Conservation (phyloP, 2,329 filamentous ascomycete species). For the Hypomyces perniciosus region DNA sequence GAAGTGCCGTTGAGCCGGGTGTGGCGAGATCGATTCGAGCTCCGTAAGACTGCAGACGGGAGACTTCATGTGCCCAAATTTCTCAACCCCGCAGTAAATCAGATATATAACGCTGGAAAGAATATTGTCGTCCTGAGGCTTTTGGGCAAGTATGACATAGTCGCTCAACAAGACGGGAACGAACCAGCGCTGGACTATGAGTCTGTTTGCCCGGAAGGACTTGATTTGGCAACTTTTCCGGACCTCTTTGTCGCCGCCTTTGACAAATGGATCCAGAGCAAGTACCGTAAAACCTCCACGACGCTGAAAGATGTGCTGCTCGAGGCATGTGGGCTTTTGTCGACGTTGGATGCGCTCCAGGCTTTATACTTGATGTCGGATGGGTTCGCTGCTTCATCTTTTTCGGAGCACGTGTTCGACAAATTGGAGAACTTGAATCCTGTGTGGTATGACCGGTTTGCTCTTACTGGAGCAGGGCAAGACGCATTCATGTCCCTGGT, state of each 20-base stretch:
- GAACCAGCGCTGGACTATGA: conserved; percentile 52
- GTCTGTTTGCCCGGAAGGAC: conserved; percentile 43
- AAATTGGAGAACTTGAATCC: conserved; percentile 58
- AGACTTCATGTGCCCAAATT: conserved; percentile 67
- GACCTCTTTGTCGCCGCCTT: conserved; percentile 69
- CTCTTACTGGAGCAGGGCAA: conserved; percentile 71
- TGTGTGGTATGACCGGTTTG: conserved; percentile 75
- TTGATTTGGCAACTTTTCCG: conserved; percentile 59
- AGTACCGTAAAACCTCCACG: conserved; percentile 63
- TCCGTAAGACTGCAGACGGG: conserved; percentile 56
- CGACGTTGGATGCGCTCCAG: conserved; percentile 60
- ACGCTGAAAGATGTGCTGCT: conserved; percentile 63
- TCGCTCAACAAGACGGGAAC: conserved; percentile 21
- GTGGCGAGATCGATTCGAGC: conserved; percentile 69
- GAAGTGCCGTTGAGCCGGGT: conserved; percentile 56
- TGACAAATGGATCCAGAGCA: conserved; percentile 67
- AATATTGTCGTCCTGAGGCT: conserved; percentile 78
- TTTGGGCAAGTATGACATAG: conserved; percentile 49
- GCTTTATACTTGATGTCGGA: conserved; percentile 72
- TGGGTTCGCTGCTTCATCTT: conserved; percentile 58
- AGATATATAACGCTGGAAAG: conserved; percentile 83
- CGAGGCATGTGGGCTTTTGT: conserved; percentile 59
- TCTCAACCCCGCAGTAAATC: conserved; percentile 59
- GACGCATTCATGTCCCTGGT: conserved; percentile 58
- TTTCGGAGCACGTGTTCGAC: conserved; percentile 66